These are phyloP conservation scores for Pseudotulostoma volvatum DNA, from an alignment of 495 filamentous ascomycete genomes.

Conservation along the genomic window DNA sequence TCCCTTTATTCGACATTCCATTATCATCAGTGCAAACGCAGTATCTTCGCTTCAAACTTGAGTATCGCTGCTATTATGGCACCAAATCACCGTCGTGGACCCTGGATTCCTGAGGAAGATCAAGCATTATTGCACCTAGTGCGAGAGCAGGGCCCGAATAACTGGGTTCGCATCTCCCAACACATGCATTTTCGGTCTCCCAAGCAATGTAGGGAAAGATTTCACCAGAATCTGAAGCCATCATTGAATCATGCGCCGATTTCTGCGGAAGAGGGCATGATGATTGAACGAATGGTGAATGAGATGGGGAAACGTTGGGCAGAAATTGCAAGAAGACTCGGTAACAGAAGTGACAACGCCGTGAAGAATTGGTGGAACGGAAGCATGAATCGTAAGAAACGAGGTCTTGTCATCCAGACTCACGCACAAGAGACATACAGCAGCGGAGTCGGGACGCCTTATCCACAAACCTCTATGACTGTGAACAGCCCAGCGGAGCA, in stretches of 20 bases:
- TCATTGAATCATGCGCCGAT: constrained; percentile 83
- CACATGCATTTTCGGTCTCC: constrained; percentile 63
- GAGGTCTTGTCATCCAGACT: constrained; percentile 28
- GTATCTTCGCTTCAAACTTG: too few relatives aligned
- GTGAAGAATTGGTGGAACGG: constrained; percentile 99
- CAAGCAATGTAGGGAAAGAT: constrained; percentile 93
- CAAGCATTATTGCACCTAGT: constrained; percentile 54
- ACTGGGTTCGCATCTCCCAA: constrained; percentile 84
- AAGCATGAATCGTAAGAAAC: constrained; percentile 60
- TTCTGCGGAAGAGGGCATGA: constrained; percentile 67
- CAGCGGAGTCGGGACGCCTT: constrained; percentile 28
- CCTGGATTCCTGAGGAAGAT: constrained; percentile 80
- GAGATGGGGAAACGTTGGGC: constrained; percentile 89
- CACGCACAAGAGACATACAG: constrained; percentile 22
- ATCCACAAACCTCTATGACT: constrained; percentile 22
- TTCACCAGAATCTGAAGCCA: constrained; percentile 90
- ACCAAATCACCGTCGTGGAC: constrained; percentile 55
- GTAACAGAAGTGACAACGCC: constrained; percentile 87
- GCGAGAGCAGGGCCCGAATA: constrained; percentile 57
- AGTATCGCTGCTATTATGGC: constrained; percentile 26
- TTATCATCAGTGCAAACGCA: too few relatives aligned
- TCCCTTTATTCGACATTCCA: too few relatives aligned
- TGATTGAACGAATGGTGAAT: constrained; percentile 66
- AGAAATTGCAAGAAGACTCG: constrained; percentile 73
- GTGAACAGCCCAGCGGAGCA: constrained; percentile 4